Base-by-base conservation (phyloP, 371 early-diverging fungal genomes). In the Mucor ambiguus region DNA sequence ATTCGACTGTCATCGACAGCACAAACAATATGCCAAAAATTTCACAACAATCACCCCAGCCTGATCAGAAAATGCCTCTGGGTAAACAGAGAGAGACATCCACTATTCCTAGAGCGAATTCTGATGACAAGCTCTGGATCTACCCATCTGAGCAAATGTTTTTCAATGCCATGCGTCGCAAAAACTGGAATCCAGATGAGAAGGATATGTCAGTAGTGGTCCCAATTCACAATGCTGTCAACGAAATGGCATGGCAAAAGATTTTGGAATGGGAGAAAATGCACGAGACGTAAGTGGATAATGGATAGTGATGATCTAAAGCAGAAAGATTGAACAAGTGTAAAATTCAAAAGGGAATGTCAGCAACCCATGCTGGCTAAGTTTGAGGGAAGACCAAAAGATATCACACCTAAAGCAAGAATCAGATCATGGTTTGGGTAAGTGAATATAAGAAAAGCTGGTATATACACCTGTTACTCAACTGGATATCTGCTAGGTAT, bases 131-230 rank as follows among this genome's bases (percentile, higher is more conserved):
- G 33, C 70, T 84, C n/a, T 98, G 98, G 98, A 79, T 95, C n/a
- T 98, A 98, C 72, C 98, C 98, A 6, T 93, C 94, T 10, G 94
- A 95, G 69, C 96, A 96, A 74, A 92, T 93, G 90, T 95, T 95
- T 63, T 95, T 88, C 75, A 93, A 95, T 69, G 97, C 98, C 5
- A 91, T 98, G 91, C 87, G 85, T 68, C 89, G 96, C 61, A 98
- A 96, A 74, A 92, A 90, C 75, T 94, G 92, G 92, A 73, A 83
- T 29, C 88, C 97, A 0, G 75, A 87, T 0, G 94, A 94, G 85
- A 84, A 89, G 61, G 77, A 79, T 32, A 80, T 82, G 78, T 58
- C 74, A 7, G 80, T 80, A 0, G 80, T 80, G 10, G 83, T 80
- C 7, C 83, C 83, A 16, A 82, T 78, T 56, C 83, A 82, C 58